phyloP scores from a whole-genome alignment of 441 rosid species.

The Pelargonium fulgidum region DNA sequence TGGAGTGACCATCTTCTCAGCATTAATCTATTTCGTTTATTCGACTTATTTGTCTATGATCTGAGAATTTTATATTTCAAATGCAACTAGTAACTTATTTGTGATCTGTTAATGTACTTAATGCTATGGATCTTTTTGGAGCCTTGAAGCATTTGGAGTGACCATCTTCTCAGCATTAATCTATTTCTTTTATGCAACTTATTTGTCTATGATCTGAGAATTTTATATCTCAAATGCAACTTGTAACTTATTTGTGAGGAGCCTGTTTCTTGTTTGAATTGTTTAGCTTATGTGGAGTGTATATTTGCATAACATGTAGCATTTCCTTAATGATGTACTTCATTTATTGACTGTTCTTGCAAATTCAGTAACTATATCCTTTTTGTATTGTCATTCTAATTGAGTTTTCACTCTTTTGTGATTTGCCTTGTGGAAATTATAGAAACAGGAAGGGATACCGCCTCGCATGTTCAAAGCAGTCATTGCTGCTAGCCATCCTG shows the following conservation, averaged over 20 bases:
- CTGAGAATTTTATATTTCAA: not conserved
- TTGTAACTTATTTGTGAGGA: not conserved
- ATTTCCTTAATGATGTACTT: not conserved
- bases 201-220: not conserved
- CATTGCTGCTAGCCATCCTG: constrained; percentile 89
- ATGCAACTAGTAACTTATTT: no score
- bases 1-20: not conserved
- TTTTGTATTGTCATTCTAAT: not conserved
- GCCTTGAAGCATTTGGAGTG: not conserved
- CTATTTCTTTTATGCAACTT: not conserved
- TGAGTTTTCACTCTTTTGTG: constrained; percentile 1
- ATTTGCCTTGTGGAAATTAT: constrained; percentile 22
- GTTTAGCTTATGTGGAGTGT: not conserved
- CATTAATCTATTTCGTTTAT: not conserved
- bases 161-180: not conserved
- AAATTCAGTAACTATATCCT: not conserved
- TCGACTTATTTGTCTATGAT: no score
- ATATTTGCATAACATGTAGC: not conserved
- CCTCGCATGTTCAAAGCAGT: constrained; percentile 94
- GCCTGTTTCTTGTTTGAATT: not conserved
- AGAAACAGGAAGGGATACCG: constrained; percentile 93
- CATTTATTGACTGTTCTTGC: not conserved
- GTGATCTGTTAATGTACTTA: not conserved
- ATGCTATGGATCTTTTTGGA: not conserved
- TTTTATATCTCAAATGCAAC: not conserved